Base-by-base conservation (phyloP, 75 land plant genomes). In the Larix kaempferi region DNA sequence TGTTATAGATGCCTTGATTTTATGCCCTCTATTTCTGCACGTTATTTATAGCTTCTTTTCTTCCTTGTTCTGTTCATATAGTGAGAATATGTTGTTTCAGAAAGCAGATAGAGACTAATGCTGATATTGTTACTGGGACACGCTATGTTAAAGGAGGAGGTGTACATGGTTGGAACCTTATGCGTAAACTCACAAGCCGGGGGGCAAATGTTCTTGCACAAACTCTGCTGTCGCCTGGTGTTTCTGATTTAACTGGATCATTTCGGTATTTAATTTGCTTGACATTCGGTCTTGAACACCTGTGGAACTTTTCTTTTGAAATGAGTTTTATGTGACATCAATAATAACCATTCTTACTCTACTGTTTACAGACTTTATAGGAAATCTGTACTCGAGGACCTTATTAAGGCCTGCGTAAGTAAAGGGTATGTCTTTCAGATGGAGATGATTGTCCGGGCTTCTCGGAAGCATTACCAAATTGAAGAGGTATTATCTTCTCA, bases 351-450 rank as follows among this genome's bases (percentile, higher is more conserved):
- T 65, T 77, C 49, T 22, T 49, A 13, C 41, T 49, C 2, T 66
- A 15, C 17, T 55, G 11, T 78, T 69, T 78, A 60, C 82, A 96
- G 99, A 82, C 90, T 96, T 16, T 96, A 96, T 73, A 85, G 76
- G 82, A 90, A 87, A 80, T 71, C 84, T 59, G 93, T 89, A 37
- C 86, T 96, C 73, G 93, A 96, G 85, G 99, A 96, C 61, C 73
- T 96, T 39, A 90, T 94, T 16, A 86, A 71, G 49, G 82, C 86
- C 1, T 88, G 89, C 80, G 98, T 92, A 13, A 96, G 99, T 78
- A 96, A 94, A 83, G 99, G 99, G 39, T 96, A 96, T 82, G 99
- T 92, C 22, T 96, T 96, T 74, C 99, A 96, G 76, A 96, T 96
- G 99, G 99, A 96, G 79, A 93, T 96, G 78, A 96, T 96, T 88